These are phyloP conservation scores for Kregervanrija pseudodelftensis DNA, from an alignment of 805 yeast genomes.

Conservation along the genomic window DNA sequence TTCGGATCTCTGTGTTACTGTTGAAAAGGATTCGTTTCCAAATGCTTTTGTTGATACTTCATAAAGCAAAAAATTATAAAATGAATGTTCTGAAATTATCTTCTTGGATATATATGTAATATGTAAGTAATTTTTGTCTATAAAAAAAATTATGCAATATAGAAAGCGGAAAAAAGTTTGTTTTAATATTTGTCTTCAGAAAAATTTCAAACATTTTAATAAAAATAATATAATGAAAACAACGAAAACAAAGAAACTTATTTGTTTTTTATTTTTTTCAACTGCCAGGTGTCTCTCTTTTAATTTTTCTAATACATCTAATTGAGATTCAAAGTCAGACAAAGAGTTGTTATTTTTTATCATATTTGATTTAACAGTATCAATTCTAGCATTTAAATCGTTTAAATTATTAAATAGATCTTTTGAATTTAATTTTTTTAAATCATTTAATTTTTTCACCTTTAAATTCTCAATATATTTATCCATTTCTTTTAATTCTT, in stretches of 20 bases:
- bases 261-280: constrained; percentile 6
- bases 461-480: constrained; percentile 23
- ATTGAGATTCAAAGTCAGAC: constrained; percentile 13
- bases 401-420: constrained; percentile 22
- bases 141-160: too few species aligned
- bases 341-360: constrained; percentile 16
- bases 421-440: constrained; percentile 12
- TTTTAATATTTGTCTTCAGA: too few species aligned
- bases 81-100: too few species aligned
- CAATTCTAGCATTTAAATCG: constrained; percentile 23
- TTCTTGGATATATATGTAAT: too few species aligned
- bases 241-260: neutral
- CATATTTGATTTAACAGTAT: constrained; percentile 17
- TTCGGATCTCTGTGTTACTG: neutral
- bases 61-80: too few species aligned
- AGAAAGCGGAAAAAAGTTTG: too few species aligned
- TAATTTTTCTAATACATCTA: constrained; percentile 14
- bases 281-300: constrained; percentile 11
- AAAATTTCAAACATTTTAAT: neutral
- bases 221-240: neutral
- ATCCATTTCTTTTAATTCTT: constrained; percentile 22
- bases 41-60: neutral
- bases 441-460: constrained; percentile 20
- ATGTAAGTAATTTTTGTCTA: too few species aligned
- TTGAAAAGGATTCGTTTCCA: neutral